These are phyloP conservation scores for Pseudohalonectria lignicola DNA, from an alignment of 2,329 filamentous ascomycete genomes.

Conservation along the genomic window DNA sequence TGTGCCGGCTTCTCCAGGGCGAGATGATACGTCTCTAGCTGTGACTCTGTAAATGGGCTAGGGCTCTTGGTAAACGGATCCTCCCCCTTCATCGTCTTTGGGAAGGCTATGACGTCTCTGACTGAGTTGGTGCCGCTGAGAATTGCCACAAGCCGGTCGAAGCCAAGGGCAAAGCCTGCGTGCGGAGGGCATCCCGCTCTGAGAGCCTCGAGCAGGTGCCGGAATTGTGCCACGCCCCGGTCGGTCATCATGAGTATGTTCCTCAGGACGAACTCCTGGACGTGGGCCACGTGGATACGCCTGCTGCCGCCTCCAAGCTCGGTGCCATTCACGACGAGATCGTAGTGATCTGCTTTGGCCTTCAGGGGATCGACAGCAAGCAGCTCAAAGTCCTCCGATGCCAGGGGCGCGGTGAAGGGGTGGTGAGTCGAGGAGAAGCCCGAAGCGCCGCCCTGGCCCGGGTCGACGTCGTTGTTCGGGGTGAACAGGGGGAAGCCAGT, in stretches of 20 bases:
- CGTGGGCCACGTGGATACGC: slow-evolving; percentile 73
- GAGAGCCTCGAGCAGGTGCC: slow-evolving; percentile 74
- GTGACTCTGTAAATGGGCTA: slow-evolving; percentile 49
- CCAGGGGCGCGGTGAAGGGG: slow-evolving; percentile 84
- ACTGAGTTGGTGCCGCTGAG: slow-evolving; percentile 69
- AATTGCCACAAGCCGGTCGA: slow-evolving; percentile 75
- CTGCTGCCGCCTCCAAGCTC: slow-evolving; percentile 89
- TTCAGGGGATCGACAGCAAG: slow-evolving; percentile 61
- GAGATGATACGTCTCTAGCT: slow-evolving; percentile 36
- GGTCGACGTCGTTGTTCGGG: slow-evolving; percentile 51
- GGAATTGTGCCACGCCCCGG: slow-evolving; percentile 66
- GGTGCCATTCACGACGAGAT: slow-evolving; percentile 89
- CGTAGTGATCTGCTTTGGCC: slow-evolving; percentile 81
- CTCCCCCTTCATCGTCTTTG: slow-evolving; percentile 84
- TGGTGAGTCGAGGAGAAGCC: slow-evolving; percentile 87
- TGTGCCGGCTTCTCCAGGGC: too few relatives aligned
- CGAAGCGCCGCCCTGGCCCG: slow-evolving; percentile 70
- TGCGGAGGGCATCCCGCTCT: slow-evolving; percentile 85
- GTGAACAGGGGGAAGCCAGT: slow-evolving; percentile 90
- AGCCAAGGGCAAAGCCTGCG: slow-evolving; percentile 84
- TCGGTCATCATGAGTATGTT: slow-evolving; percentile 72
- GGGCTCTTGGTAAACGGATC: slow-evolving; percentile 77
- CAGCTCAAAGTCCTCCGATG: slow-evolving; percentile 58
- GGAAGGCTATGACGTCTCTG: slow-evolving; percentile 91
- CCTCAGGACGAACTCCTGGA: slow-evolving; percentile 78